phyloP scores from a whole-genome alignment of 306 rosid genomes.

The Cucumis hystrix region DNA sequence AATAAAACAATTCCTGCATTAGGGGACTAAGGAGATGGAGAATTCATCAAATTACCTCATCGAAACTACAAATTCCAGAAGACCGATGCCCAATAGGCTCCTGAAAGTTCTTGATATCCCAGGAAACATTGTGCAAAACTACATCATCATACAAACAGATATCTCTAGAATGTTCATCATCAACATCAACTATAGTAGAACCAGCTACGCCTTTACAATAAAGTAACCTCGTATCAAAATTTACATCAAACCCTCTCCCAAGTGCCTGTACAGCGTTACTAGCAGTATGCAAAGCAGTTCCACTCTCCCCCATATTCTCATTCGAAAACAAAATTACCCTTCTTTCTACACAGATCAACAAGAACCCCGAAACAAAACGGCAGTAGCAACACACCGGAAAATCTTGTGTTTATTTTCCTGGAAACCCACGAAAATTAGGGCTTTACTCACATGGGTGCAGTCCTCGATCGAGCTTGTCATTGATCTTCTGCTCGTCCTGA shows the following conservation, averaged over 20 bases:
- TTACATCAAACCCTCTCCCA: conserved; percentile 89
- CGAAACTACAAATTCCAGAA: conserved; percentile 60
- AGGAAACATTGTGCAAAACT: conserved; percentile 50
- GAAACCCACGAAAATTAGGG: conserved; percentile 1
- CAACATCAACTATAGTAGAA: conserved; percentile 55
- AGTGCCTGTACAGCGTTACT: conserved; percentile 72
- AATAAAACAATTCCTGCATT: not conserved
- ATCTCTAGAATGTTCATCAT: conserved; percentile 45
- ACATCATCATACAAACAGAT: conserved; percentile 46
- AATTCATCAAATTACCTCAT: conserved; percentile 30
- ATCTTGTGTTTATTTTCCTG: not conserved
- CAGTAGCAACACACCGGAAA: not conserved
- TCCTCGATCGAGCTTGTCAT: not conserved
- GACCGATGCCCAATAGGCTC: conserved; percentile 36
- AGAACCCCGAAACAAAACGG: not conserved
- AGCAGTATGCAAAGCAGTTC: conserved; percentile 81
- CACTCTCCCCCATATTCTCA: conserved; percentile 76
- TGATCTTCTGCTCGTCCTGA: not conserved
- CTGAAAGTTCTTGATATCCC: conserved; percentile 37
- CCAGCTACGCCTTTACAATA: conserved; percentile 79
- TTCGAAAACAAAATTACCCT: conserved; percentile 9
- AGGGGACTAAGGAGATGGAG: not conserved
- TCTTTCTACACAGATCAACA: not conserved
- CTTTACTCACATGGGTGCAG: not conserved
- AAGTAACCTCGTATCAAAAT: conserved; percentile 81